A percentile compares a stretch with the other conserved stretches of the same genome.
These are phyloP conservation scores for Colletotrichum lini DNA, from an alignment of 2,329 filamentous ascomycete genomes.

Conservation along the genomic window DNA sequence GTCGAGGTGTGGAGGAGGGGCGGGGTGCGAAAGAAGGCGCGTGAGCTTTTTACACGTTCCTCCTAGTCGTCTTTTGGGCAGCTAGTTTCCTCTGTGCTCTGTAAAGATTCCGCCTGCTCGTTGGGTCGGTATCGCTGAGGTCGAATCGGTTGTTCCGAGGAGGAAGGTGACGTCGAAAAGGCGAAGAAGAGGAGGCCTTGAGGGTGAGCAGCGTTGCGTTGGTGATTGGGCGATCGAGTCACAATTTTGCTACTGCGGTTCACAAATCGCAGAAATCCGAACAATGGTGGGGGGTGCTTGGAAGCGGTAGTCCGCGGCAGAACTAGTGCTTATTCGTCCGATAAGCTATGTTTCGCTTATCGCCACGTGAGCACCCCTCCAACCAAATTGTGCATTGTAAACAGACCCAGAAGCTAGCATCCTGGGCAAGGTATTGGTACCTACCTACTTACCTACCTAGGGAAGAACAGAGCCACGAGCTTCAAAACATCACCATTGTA, in stretches of 20 bases:
- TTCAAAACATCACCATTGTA: constrained; percentile 7
- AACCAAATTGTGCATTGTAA: constrained; percentile 39
- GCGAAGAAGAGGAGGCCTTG: constrained; percentile 19
- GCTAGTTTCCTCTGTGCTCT: constrained; percentile 40
- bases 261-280: constrained; percentile 45
- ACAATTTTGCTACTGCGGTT: constrained; percentile 60
- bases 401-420: constrained; percentile 34
- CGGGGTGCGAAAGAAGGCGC: constrained; percentile 48
- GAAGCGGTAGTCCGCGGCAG: constrained; percentile 52
- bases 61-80: constrained; percentile 8
- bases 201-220: constrained; percentile 37
- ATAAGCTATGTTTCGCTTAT: constrained; percentile 39
- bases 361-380: constrained; percentile 42
- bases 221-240: constrained; percentile 52
- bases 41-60: constrained; percentile 43
- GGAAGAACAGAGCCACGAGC: constrained; percentile 24
- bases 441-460: too few species aligned
- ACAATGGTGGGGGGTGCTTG: constrained; percentile 58
- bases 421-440: constrained; percentile 13
- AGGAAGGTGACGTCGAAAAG: constrained; percentile 27
- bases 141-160: constrained; percentile 20
- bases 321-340: constrained; percentile 43
- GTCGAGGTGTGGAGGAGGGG: constrained; percentile 47
- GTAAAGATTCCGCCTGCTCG: constrained; percentile 27
- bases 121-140: constrained; percentile 22